Base-by-base conservation (phyloP, 345 rosid species). In the Populus tremula region DNA sequence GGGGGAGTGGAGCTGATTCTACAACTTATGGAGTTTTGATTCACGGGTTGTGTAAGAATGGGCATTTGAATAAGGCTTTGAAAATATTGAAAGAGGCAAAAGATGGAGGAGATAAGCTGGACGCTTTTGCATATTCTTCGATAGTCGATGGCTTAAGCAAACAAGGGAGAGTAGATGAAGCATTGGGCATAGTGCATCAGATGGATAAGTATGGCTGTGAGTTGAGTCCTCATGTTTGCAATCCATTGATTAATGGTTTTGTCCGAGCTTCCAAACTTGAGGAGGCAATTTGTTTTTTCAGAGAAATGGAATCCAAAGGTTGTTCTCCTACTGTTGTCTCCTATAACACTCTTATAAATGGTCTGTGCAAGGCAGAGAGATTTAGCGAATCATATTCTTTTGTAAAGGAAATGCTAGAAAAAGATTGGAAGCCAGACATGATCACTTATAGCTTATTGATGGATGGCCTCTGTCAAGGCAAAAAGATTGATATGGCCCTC, bases 41-140 rank as follows among this genome's bases (percentile, higher is more conserved):
- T 79, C 89, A 91, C 69, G 97, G 99, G 74, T 85, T 93, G 67
- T 93, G 99, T 69, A 85, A 87, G 81, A 96, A 89, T 88, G 94
- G 92, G 16, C 86, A 85, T 50, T 78, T 92, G 81, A 89, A 87
- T 75, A 96, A 86, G 85, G 96, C 98, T 76, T 80, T 91, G 71
- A 84, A 68, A 54, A 76, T 93, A 76, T 80, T 89, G 63, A 82
- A 85, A 74, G 94, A 79, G 78, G 93, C 88, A 23, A 89, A 87
- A 85, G 79, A 72, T 78, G 76, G 49, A 74, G 86, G 85, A 53
- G 85, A 72, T 75, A 69, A 82, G 77, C 81, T 91, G 74, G 97
- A 91, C 89, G 72, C 73, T 67, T 90, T 78, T 87, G 86, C 93
- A 7, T 93, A 89, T 87, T 87, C 95, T 3, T 89, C 97, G 49